Percentiles rank a stretch among this genome's conserved stretches.
Conservation (phyloP, 2,329 filamentous ascomycete genomes). For the Beauveria scarabaeidicola region DNA sequence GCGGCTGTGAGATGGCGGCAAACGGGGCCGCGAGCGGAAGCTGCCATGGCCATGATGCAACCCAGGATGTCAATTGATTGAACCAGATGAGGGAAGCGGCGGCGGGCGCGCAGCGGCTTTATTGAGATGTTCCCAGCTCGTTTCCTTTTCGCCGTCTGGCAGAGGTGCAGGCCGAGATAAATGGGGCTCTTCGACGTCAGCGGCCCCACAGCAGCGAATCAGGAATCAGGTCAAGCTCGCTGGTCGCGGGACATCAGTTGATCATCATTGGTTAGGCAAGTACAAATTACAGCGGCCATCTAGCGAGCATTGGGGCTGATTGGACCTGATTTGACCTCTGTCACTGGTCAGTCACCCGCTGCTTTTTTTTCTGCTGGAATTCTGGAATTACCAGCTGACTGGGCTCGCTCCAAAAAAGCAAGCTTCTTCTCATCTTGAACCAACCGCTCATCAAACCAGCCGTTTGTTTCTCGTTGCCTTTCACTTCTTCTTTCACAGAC, state of each 20-base stretch:
- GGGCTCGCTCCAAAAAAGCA: neutral
- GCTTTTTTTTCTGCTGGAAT: neutral
- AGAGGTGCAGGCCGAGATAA: neutral
- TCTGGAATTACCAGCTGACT: neutral
- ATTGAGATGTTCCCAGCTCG: neutral
- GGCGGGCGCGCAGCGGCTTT: neutral
- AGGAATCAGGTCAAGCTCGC: neutral
- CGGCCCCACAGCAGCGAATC: neutral
- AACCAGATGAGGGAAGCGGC: neutral
- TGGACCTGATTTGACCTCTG: neutral
- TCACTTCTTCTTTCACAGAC: neutral
- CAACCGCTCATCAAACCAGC: neutral
- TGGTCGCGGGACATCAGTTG: no score
- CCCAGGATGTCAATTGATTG: neutral
- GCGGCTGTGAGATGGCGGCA: conserved; percentile 38
- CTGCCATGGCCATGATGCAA: neutral
- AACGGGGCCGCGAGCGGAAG: conserved; percentile 35
- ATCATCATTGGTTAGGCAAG: no score
- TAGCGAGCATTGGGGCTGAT: neutral
- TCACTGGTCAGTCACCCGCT: neutral
- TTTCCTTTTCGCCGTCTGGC: neutral
- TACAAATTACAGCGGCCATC: neutral
- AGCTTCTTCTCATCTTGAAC: neutral
- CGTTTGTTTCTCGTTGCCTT: neutral
- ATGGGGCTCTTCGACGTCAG: conserved; percentile 1